These are phyloP conservation scores for Rhodotorula graminis DNA, from an alignment of 768 basidiomycete genomes.

Conservation along the genomic window DNA sequence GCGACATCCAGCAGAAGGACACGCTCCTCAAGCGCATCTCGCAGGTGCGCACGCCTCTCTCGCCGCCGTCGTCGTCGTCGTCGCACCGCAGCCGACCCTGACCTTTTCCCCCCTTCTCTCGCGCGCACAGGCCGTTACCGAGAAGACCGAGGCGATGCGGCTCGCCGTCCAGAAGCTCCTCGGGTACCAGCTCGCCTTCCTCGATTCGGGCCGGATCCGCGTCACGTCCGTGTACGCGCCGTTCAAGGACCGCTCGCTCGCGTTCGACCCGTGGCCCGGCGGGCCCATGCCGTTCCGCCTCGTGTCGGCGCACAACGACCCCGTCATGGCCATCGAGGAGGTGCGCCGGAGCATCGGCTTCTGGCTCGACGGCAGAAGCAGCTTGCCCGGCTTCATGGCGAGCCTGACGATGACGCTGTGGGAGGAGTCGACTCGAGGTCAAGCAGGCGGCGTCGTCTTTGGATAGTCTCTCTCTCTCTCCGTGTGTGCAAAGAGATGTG, in stretches of 20 bases:
- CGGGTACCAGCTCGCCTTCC: slow-evolving; percentile 85
- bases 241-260: slow-evolving; percentile 56
- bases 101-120: background rate
- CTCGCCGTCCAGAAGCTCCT: slow-evolving; percentile 84
- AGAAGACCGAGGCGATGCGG: slow-evolving; percentile 83
- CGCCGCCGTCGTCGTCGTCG: slow-evolving; percentile 2
- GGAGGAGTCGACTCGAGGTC: slow-evolving; percentile 12
- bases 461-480: background rate
- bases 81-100: background rate
- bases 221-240: slow-evolving; percentile 84
- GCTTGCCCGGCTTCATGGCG: slow-evolving; percentile 42
- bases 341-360: slow-evolving; percentile 68
- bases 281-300: slow-evolving; percentile 38
- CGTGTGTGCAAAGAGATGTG: too few species aligned
- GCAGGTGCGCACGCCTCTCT: slow-evolving; percentile 53
- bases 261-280: slow-evolving; percentile 53
- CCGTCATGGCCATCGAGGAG: slow-evolving; percentile 58
- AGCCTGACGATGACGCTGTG: slow-evolving; percentile 33
- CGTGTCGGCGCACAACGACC: slow-evolving; percentile 35
- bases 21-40: slow-evolving; percentile 75
- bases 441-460: background rate
- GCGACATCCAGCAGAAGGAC: slow-evolving; percentile 67
- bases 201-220: slow-evolving; percentile 80
- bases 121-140: slow-evolving; percentile 62
- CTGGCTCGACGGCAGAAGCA: slow-evolving; percentile 38